Evolutionary conservation across 2,329 filamentous ascomycete species (phyloP).

Genomic region (Orbilia brochopaga): DNA sequence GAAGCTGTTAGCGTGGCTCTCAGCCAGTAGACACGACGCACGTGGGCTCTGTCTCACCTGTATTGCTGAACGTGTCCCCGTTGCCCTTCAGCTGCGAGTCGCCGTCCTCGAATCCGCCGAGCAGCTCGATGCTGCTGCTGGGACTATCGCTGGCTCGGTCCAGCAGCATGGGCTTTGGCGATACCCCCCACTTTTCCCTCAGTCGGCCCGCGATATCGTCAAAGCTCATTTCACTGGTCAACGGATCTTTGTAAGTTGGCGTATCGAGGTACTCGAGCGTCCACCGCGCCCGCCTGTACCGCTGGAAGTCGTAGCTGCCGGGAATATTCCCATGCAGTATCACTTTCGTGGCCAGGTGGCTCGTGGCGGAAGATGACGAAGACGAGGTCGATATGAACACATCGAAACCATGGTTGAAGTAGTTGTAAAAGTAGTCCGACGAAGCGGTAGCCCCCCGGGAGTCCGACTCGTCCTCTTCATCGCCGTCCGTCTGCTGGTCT

Average conservation of each 20-base stretch:
- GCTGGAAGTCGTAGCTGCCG: slow-evolving; percentile 94
- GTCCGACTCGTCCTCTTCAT: slow-evolving; percentile 64
- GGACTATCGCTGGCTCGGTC: slow-evolving; percentile 92
- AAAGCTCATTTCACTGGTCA: slow-evolving; percentile 80
- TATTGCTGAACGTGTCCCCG: slow-evolving; percentile 58
- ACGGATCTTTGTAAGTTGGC: slow-evolving; percentile 55
- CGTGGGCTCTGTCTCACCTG: slow-evolving; percentile 40
- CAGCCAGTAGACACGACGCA: neutral
- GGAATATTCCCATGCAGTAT: slow-evolving; percentile 93
- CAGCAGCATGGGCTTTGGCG: slow-evolving; percentile 72
- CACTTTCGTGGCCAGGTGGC: slow-evolving; percentile 86
- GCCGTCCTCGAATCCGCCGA: slow-evolving; percentile 85
- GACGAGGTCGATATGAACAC: slow-evolving; percentile 82
- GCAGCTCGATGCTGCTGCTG: slow-evolving; percentile 82
- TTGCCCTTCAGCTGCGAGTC: slow-evolving; percentile 60
- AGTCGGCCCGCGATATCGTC: slow-evolving; percentile 65
- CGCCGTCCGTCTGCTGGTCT: slow-evolving; percentile 61
- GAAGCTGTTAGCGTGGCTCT: neutral
- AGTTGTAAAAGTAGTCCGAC: slow-evolving; percentile 91
- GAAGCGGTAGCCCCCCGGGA: slow-evolving; percentile 61
- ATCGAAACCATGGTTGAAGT: slow-evolving; percentile 95
- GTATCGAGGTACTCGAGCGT: slow-evolving; percentile 52
- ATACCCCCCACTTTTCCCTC: slow-evolving; percentile 65
- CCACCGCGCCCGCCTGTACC: slow-evolving; percentile 89
- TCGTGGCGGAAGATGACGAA: slow-evolving; percentile 69